Conservation (phyloP, 2,329 filamentous ascomycete genomes). For the Botrytis squamosa region DNA sequence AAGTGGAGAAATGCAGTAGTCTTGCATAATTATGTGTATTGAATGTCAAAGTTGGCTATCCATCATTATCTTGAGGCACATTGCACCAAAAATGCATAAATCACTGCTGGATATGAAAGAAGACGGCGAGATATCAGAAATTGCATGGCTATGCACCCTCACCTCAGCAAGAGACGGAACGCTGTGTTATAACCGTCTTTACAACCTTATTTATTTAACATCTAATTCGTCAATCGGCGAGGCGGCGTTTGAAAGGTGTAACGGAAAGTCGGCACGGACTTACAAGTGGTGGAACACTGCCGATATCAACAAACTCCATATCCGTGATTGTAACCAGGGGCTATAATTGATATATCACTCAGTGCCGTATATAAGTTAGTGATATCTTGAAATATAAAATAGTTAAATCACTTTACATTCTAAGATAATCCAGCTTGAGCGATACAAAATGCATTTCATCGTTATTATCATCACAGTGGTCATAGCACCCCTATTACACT, state of each 20-base stretch:
- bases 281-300: not conserved
- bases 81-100: not conserved
- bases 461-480: not conserved
- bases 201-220: too few relatives aligned
- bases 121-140: not conserved
- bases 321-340: not conserved
- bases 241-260: not conserved
- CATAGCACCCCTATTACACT: not conserved
- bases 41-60: not conserved
- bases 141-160: not conserved
- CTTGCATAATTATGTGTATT: not conserved
- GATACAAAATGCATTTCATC: not conserved
- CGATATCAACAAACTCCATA: not conserved
- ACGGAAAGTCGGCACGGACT: slow-evolving; percentile 2
- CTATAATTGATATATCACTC: not conserved
- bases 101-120: not conserved
- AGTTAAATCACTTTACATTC: too few relatives aligned
- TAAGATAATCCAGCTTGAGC: not conserved
- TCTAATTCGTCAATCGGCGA: not conserved
- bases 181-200: not conserved
- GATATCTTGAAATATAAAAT: not conserved
- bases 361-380: not conserved
- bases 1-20: not conserved
- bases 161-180: not conserved
- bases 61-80: not conserved